phyloP scores from a whole-genome alignment of 2,329 filamentous ascomycete species.

The Bertia moriformis region DNA sequence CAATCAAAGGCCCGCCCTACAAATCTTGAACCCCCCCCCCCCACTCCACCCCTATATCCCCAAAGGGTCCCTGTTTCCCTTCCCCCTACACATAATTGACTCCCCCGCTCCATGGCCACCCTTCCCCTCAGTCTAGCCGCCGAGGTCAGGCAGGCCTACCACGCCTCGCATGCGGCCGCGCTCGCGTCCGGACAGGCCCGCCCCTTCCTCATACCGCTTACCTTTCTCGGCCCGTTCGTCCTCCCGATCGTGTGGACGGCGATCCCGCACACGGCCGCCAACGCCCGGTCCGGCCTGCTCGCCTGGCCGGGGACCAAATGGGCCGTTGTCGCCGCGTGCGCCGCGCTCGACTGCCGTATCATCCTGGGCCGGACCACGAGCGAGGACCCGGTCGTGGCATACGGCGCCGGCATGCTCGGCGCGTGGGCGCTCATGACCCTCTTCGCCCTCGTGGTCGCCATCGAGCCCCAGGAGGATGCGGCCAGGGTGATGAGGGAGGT shows the following conservation, averaged over 20 bases:
- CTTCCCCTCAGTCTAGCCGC: too few relatives aligned
- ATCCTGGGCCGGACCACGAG: constrained; percentile 26
- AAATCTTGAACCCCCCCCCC: too few relatives aligned
- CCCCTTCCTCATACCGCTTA: not conserved
- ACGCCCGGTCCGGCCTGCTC: not conserved
- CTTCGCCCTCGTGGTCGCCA: constrained; percentile 34
- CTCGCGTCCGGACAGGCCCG: not conserved
- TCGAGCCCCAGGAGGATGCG: constrained; percentile 38
- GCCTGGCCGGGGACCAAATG: not conserved
- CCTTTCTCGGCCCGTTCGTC: not conserved
- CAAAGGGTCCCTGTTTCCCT: too few relatives aligned
- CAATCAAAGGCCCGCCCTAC: too few relatives aligned
- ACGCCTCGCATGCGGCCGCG: not conserved
- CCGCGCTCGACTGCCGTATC: constrained; percentile 27
- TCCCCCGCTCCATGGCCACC: too few relatives aligned
- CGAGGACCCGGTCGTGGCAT: constrained; percentile 32
- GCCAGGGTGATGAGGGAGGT: constrained; percentile 22
- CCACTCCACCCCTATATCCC: too few relatives aligned
- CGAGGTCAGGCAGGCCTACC: not conserved
- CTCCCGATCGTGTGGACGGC: not conserved
- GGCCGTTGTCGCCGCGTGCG: not conserved
- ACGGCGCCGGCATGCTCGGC: constrained; percentile 31
- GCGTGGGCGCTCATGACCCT: constrained; percentile 34
- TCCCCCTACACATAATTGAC: too few relatives aligned
- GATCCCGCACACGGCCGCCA: not conserved